Base-by-base conservation (phyloP, 352 stramenopile genomes). In the Pythium grandisporangium region DNA sequence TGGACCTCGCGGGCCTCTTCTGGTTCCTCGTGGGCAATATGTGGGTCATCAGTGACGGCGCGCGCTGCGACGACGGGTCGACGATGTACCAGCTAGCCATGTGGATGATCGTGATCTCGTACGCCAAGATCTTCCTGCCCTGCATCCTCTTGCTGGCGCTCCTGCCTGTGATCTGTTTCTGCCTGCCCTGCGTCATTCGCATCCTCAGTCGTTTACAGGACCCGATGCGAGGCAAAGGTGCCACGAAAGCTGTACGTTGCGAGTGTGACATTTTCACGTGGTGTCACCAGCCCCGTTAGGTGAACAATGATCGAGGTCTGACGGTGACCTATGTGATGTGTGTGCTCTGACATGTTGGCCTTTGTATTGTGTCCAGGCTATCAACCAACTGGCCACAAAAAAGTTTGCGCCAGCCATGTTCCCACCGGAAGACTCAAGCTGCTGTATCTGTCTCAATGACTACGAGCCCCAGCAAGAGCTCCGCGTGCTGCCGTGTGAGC, bases 161-260 rank as follows among this genome's bases (percentile, higher is more conserved):
- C 44, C 61, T 97, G 42, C 89, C 89, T 6, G 75, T 97, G 27
- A 73, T 96, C 22, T 97, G 89, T 67, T 97, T 96, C 62, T 97
- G 89, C 60, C 66, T 96, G 22, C 87, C 89, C 3, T 96, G 85
- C 53, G 68, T 97, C 30, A 96, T 96, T 47, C 85, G 85, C 29
- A 53, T 97, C 16, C 64, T 97, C n/a, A 91, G 71, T 27, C 66
- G 83, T 16, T 59, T 96, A 46, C 80, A 96, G 47, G 85, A 96
- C 36, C 82, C 81, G 0, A 87, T 89, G 66, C 65, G 64, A 13
- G 80, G 73, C 50, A 95, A 95, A 55, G 88, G 88, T 42, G 85
- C 82, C 2, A 75, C 72, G 3, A 62, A 84, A 42, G 79, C 89
- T 52, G 78, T 89, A 47, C 16, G 27, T 25, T 34, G 30, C 25